Conservation (phyloP, 2,329 filamentous ascomycete genomes). For the Neofusicoccum umdonicola region DNA sequence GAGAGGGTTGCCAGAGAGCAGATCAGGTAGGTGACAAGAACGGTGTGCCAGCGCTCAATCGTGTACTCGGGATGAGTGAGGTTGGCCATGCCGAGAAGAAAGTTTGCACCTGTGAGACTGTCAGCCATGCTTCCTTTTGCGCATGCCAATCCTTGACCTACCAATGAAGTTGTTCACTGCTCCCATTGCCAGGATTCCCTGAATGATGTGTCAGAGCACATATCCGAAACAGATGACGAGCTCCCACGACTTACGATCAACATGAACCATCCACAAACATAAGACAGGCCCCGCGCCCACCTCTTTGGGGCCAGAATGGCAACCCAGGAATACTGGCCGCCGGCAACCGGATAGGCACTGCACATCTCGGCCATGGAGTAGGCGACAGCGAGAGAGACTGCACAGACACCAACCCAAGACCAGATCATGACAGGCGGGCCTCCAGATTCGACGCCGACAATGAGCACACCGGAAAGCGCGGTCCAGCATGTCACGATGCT, state of each 20-base stretch:
- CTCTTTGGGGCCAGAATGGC: constrained; percentile 52
- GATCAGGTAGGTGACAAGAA: constrained; percentile 52
- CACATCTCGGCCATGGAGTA: constrained; percentile 61
- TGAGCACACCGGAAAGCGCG: constrained; percentile 55
- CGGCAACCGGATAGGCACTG: constrained; percentile 54
- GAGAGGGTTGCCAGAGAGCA: constrained; percentile 44
- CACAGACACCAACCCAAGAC: constrained; percentile 54
- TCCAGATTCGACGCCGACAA: constrained; percentile 55
- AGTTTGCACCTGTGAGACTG: constrained; percentile 43
- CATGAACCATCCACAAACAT: constrained; percentile 42
- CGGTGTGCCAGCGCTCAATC: constrained; percentile 57
- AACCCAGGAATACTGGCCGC: constrained; percentile 59
- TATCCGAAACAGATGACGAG: background rate
- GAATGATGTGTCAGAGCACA: background rate
- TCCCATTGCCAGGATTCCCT: constrained; percentile 50
- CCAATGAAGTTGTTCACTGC: constrained; percentile 55
- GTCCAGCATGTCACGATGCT: constrained; percentile 60
- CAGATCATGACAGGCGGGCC: constrained; percentile 61
- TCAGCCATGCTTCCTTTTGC: background rate
- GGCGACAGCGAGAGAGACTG: constrained; percentile 53
- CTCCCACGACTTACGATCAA: constrained; percentile 21
- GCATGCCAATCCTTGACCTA: background rate
- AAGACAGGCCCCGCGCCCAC: constrained; percentile 35
- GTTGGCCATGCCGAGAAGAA: constrained; percentile 55
- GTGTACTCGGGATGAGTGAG: constrained; percentile 51